phyloP scores from a whole-genome alignment of 495 filamentous ascomycete species.

The Aspergillus baeticus region DNA sequence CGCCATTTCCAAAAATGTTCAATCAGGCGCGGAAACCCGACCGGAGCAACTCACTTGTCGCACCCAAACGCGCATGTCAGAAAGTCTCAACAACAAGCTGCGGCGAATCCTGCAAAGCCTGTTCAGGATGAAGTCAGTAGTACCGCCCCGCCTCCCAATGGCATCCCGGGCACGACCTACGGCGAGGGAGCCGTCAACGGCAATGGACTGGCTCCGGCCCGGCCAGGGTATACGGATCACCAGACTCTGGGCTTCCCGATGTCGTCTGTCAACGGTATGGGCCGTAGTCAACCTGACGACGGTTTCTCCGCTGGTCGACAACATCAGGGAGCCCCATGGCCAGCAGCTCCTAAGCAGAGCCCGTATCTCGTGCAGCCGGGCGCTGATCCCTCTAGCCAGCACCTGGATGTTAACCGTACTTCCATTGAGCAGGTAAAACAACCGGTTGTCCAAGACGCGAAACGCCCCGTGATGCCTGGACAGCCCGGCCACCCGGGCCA shows the following conservation, averaged over 20 bases:
- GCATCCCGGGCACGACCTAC: constrained; percentile 44
- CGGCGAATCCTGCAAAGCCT: constrained; percentile 54
- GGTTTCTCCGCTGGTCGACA: constrained; percentile 37
- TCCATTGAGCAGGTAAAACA: constrained; percentile 50
- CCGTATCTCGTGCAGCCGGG: constrained; percentile 48
- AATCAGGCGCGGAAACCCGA: constrained; percentile 89
- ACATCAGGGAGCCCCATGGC: constrained; percentile 44
- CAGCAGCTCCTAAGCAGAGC: constrained; percentile 48
- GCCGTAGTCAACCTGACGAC: constrained; percentile 41
- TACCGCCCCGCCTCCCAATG: constrained; percentile 43
- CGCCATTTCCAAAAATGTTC: constrained; percentile 99
- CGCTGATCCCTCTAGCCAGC: constrained; percentile 42
- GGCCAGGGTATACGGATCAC: constrained; percentile 43
- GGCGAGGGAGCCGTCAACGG: constrained; percentile 47
- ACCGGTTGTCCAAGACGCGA: constrained; percentile 41
- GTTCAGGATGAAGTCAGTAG: constrained; percentile 51
- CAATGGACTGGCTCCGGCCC: constrained; percentile 39
- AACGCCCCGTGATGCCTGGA: constrained; percentile 45
- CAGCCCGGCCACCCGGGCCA: constrained; percentile 43
- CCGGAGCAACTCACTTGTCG: constrained; percentile 85
- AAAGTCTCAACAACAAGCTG: constrained; percentile 56
- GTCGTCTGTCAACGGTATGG: constrained; percentile 49
- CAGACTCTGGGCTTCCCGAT: constrained; percentile 47
- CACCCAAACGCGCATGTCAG: constrained; percentile 86
- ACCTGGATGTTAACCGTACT: constrained; percentile 49